Percentiles rank a stretch among this genome's conserved stretches.
Conservation (phyloP, 1,284 basidiomycete species). For the Golubevia pallescens region DNA sequence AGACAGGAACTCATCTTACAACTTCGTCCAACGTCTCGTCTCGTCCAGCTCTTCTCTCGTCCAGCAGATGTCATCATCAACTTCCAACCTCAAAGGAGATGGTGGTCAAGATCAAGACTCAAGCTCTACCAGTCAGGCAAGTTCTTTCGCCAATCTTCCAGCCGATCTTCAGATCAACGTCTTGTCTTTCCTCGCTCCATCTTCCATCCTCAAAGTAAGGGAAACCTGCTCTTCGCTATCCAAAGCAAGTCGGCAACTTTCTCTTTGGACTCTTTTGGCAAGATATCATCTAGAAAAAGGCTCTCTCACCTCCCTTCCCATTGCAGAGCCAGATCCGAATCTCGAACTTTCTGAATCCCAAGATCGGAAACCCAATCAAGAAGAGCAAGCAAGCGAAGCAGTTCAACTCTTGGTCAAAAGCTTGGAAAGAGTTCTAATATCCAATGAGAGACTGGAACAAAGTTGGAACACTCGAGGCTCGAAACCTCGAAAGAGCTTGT, state of each 20-base stretch:
- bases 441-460: background rate
- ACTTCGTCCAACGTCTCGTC: too few relatives aligned
- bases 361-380: background rate
- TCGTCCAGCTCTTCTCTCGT: too few relatives aligned
- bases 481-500: conserved; percentile 10
- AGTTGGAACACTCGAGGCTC: conserved; percentile 10
- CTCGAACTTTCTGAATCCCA: too few relatives aligned
- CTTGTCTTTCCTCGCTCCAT: background rate
- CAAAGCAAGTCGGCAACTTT: background rate
- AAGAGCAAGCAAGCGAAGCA: background rate
- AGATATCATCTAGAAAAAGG: background rate
- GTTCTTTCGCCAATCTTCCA: background rate
- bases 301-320: background rate
- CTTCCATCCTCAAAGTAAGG: background rate
- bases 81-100: too few relatives aligned
- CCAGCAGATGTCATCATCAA: too few relatives aligned
- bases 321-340: background rate
- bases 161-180: background rate
- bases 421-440: conserved; percentile 9
- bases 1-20: too few relatives aligned
- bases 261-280: background rate
- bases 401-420: background rate
- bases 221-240: background rate
- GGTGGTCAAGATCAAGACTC: too few relatives aligned
- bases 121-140: background rate